These are phyloP conservation scores for Carex cristatella DNA, from an alignment of 176 grass and related monocot species.

Conservation along the genomic window DNA sequence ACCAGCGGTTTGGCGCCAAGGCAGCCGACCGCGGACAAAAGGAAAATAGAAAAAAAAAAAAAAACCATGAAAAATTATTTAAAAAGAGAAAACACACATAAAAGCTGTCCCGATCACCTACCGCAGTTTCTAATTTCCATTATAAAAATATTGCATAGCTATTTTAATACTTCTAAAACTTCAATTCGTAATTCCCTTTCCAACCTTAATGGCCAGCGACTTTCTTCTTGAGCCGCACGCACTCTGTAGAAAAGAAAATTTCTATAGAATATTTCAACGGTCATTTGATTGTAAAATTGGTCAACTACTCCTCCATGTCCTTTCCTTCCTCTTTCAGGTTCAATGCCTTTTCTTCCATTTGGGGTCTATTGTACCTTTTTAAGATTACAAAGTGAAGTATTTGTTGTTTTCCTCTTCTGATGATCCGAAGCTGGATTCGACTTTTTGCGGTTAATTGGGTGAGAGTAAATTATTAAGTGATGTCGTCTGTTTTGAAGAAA, in stretches of 20 bases:
- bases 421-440: conserved; percentile 13
- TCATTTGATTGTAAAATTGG: conserved; percentile 15
- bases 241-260: conserved; percentile 12
- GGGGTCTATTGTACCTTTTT: neutral
- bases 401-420: neutral
- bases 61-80: neutral
- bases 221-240: conserved; percentile 17
- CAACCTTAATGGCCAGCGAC: conserved; percentile 19
- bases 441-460: neutral
- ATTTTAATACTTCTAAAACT: neutral
- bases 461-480: neutral
- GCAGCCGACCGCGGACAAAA: neutral
- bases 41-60: neutral
- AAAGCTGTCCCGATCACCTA: conserved; percentile 1
- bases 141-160: neutral
- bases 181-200: conserved; percentile 12
- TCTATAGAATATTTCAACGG: neutral
- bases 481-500: conserved; percentile 44
- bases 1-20: neutral
- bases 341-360: conserved; percentile 12
- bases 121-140: neutral
- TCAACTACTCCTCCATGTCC: conserved; percentile 13
- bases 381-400: neutral
- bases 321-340: conserved; percentile 28
- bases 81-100: neutral